Percentiles rank a stretch among this genome's conserved stretches.
phyloP scores from a whole-genome alignment of 2,329 filamentous ascomycete genomes.

The Penicillium fuscoglaucum region DNA sequence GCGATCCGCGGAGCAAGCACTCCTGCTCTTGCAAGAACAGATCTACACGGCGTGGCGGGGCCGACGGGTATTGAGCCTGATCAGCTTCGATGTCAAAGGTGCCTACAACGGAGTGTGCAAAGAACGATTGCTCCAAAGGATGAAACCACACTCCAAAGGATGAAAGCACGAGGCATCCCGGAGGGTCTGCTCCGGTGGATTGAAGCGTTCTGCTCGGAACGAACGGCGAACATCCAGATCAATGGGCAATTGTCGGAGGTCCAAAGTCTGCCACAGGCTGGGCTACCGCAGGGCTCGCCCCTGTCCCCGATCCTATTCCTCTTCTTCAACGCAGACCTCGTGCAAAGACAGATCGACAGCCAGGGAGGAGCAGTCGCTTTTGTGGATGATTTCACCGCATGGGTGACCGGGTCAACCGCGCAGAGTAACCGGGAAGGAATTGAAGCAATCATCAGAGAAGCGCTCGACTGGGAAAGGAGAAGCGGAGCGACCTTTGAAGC shows the following conservation, averaged over 20 bases:
- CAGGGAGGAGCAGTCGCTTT: constrained; percentile 6
- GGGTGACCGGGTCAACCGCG: neutral
- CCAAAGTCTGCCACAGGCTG: constrained; percentile 16
- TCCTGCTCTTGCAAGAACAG: constrained; percentile 29
- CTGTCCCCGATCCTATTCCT: constrained; percentile 3
- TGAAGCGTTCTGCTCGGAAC: constrained; percentile 29
- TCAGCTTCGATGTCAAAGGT: constrained; percentile 12
- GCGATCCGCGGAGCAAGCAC: constrained; percentile 36
- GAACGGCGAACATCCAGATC: constrained; percentile 24
- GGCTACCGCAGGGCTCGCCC: constrained; percentile 29
- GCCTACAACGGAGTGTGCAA: constrained; percentile 32
- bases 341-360: neutral
- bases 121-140: constrained; percentile 35
- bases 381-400: constrained; percentile 13
- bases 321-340: constrained; percentile 5
- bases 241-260: constrained; percentile 19
- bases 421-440: constrained; percentile 10
- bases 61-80: constrained; percentile 6
- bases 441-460: neutral
- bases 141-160: too few species aligned
- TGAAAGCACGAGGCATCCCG: constrained; percentile 33
- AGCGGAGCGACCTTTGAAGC: neutral
- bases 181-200: constrained; percentile 25
- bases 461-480: neutral
- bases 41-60: constrained; percentile 12